Evolutionary conservation across 2,329 filamentous ascomycete species (phyloP).

Genomic region (Chrysoporthe deuterocubensis): DNA sequence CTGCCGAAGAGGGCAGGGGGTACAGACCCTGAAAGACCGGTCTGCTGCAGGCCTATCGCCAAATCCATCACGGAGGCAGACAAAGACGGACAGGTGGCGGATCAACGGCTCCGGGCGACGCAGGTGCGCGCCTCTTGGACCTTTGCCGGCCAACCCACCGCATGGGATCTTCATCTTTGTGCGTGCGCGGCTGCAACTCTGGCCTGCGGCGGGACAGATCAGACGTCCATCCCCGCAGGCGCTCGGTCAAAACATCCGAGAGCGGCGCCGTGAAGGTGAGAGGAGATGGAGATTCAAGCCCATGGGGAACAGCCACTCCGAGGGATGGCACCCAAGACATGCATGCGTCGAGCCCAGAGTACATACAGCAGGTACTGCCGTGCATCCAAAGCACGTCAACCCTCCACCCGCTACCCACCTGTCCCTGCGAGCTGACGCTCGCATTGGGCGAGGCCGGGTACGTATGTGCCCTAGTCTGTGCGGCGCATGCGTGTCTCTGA

Average conservation of each 20-base stretch:
- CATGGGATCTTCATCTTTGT: not conserved
- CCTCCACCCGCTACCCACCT: not conserved
- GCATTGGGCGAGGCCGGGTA: not conserved
- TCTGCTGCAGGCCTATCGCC: not conserved
- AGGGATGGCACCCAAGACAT: slow-evolving; percentile 8
- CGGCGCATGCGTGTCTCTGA: slow-evolving; percentile 15
- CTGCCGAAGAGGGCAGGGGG: not conserved
- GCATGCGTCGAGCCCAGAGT: slow-evolving; percentile 8
- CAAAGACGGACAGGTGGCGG: slow-evolving; percentile 4
- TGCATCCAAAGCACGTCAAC: not conserved
- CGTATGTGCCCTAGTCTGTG: not conserved
- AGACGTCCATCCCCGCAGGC: not conserved
- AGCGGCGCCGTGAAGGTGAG: not conserved
- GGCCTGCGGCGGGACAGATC: not conserved
- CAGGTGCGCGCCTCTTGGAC: not conserved
- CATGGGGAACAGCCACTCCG: not conserved
- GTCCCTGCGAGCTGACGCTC: not conserved
- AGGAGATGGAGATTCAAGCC: not conserved
- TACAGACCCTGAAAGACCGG: not conserved
- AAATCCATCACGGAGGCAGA: slow-evolving; percentile 16
- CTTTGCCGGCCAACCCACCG: not conserved
- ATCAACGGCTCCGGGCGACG: not conserved
- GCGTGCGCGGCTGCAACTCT: not conserved
- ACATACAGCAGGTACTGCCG: slow-evolving; percentile 1
- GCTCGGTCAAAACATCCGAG: slow-evolving; percentile 3